Percentiles rank a stretch among this genome's conserved stretches.
These are phyloP conservation scores for Fusarium incarnatum DNA, from an alignment of 2,329 filamentous ascomycete species.

Conservation along the genomic window DNA sequence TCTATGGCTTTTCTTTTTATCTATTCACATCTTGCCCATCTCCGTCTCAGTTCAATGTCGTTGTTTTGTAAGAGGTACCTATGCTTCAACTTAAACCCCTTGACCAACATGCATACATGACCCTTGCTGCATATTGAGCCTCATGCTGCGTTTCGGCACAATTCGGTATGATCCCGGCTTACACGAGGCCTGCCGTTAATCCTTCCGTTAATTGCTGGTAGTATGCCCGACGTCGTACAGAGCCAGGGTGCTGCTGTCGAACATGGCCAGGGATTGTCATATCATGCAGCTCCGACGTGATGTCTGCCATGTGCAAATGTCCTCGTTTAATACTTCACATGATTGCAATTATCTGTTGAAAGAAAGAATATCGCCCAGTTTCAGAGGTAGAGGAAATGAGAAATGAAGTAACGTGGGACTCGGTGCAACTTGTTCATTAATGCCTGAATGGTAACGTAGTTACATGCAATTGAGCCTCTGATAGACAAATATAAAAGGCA, in stretches of 20 bases:
- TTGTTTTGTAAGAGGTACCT: too few species aligned
- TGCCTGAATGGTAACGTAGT: neutral
- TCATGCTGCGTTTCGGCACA: neutral
- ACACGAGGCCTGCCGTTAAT: neutral
- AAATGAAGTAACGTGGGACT: neutral
- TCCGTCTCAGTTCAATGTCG: too few species aligned
- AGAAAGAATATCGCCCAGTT: fast-evolving
- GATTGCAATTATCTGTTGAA: neutral
- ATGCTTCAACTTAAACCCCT: neutral
- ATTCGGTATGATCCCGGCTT: neutral
- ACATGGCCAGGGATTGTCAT: neutral
- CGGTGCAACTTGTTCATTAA: neutral
- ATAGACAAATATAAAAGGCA: neutral
- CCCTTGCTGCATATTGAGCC: neutral
- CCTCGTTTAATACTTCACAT: neutral
- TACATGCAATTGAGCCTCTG: neutral
- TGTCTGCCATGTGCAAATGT: neutral
- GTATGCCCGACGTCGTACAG: neutral
- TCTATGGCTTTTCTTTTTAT: neutral
- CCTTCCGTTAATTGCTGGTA: neutral
- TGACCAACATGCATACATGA: neutral
- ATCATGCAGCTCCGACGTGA: neutral
- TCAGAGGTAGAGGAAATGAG: too few species aligned
- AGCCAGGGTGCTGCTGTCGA: neutral
- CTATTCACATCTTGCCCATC: neutral